Base-by-base conservation (phyloP, 805 yeast species). In the Saccharomycopsis amapae region DNA sequence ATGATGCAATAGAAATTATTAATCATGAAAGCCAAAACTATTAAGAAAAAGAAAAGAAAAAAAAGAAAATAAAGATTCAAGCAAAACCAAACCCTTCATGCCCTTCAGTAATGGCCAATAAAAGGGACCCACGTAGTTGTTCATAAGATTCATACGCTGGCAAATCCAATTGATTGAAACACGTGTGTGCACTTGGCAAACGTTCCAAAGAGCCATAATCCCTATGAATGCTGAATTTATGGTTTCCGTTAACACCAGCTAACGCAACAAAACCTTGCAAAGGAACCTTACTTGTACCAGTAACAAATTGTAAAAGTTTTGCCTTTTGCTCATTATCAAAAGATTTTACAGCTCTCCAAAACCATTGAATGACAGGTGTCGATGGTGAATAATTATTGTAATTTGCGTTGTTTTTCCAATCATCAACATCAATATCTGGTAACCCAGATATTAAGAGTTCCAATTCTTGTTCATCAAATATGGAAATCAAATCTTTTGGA, bases 261-360 rank as follows among this genome's bases (percentile, higher is more conserved):
- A 93, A 71, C 56, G 83, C 95, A 55, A 84, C 82, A 61, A 93
- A 93, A 1, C 99, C 99, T 57, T 85, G 84, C 51, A 89, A 70
- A 20, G 99, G 98, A 6, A 93, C 97, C 62, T 89, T 88, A 51
- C 94, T 81, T 0, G 99, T 90, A 50, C 99, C 99, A 0, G 99
- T 93, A 1, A 94, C 90, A 69, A 93, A 93, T 61, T 93, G 99
- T 48, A 93, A 67, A 53, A 93, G 66, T 59, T 88, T 89, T 6
- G 98, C 99, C 40, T 95, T 73, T 60, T 93, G 97, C 61, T 93
- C 98, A 15, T 75, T 76, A 57, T 87, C 96, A 65, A 93, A 93
- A 1, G 97, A 85, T 56, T 87, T 78, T 12, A 93, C 96, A 1
- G 97, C 96, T 59, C 97, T 73, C 99, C 99, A 93, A 66, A 93